These are phyloP conservation scores for Fusarium nisikadoi DNA, from an alignment of 2,329 filamentous ascomycete genomes.

Conservation along the genomic window DNA sequence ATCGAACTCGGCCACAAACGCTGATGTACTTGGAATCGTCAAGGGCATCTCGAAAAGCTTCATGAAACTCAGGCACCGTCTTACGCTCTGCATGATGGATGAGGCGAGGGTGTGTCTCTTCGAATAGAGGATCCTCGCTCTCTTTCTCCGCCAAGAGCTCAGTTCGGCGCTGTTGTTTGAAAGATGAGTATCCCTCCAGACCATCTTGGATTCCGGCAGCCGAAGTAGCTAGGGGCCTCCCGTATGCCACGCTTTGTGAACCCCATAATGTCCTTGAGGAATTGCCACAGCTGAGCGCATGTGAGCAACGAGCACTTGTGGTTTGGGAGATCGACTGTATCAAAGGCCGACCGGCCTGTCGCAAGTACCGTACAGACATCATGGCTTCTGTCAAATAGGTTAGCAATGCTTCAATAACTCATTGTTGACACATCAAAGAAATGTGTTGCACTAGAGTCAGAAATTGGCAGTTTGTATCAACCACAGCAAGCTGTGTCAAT, in stretches of 20 bases:
- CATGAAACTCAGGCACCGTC: slow-evolving; percentile 50
- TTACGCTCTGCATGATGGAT: slow-evolving; percentile 42
- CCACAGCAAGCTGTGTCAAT: slow-evolving; percentile 59
- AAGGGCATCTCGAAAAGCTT: slow-evolving; percentile 43
- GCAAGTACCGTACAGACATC: slow-evolving; percentile 52
- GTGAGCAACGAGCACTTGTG: slow-evolving; percentile 23
- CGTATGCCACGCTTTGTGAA: not conserved
- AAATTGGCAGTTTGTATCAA: slow-evolving; percentile 55
- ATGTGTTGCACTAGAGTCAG: slow-evolving; percentile 47
- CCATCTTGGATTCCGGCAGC: slow-evolving; percentile 30
- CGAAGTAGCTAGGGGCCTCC: slow-evolving; percentile 40
- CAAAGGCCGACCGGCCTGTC: slow-evolving; percentile 49
- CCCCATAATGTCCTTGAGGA: slow-evolving; percentile 21
- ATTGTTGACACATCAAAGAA: slow-evolving; percentile 14
- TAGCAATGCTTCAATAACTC: slow-evolving; percentile 26
- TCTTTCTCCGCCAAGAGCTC: slow-evolving; percentile 48
- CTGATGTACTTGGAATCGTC: slow-evolving; percentile 45
- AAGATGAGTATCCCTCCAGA: slow-evolving; percentile 47
- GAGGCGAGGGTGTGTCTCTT: slow-evolving; percentile 51
- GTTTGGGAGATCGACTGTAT: slow-evolving; percentile 26
- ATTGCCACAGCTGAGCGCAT: slow-evolving; percentile 8
- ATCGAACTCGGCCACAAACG: slow-evolving; percentile 73
- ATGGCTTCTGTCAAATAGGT: slow-evolving; percentile 47
- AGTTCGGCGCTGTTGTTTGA: slow-evolving; percentile 51
- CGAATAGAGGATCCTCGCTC: slow-evolving; percentile 50